Evolutionary conservation across 176 grass and related monocot species (phyloP).

Genomic region (Themeda triandra): DNA sequence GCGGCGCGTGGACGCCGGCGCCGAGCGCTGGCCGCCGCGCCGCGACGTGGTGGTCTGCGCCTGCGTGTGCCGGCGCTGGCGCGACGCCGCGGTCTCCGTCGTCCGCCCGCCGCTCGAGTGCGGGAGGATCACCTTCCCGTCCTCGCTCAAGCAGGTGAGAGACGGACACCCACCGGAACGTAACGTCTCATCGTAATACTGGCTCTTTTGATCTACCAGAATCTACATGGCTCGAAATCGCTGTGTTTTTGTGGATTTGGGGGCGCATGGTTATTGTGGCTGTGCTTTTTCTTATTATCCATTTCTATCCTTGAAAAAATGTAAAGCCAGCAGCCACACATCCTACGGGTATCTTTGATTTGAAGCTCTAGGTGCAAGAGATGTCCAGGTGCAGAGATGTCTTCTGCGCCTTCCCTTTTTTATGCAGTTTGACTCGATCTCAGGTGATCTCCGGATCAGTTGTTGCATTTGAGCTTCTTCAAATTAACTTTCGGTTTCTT

Average conservation of each 20-base stretch:
- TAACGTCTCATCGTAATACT: not conserved
- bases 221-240: not conserved
- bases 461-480: not conserved
- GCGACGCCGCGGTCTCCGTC: conserved; percentile 50
- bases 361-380: not conserved
- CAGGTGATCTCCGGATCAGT: not conserved
- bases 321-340: not conserved
- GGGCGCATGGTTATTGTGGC: not conserved
- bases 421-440: conserved; percentile 10
- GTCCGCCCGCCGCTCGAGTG: conserved; percentile 63
- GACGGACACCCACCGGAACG: not conserved
- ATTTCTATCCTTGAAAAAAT: not conserved
- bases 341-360: not conserved
- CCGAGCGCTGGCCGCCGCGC: conserved; percentile 77
- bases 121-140: conserved; percentile 89
- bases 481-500: not conserved
- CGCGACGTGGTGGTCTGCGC: conserved; percentile 81
- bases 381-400: not conserved
- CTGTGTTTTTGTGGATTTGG: not conserved
- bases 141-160: conserved; percentile 86
- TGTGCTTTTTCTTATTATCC: not conserved
- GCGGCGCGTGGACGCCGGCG: conserved; percentile 65
- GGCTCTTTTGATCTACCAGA: not conserved
- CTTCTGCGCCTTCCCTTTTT: not conserved
- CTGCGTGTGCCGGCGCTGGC: conserved; percentile 76